Evolutionary conservation across 352 stramenopile species (phyloP).

Genomic region (Pythium folliculosum): DNA sequence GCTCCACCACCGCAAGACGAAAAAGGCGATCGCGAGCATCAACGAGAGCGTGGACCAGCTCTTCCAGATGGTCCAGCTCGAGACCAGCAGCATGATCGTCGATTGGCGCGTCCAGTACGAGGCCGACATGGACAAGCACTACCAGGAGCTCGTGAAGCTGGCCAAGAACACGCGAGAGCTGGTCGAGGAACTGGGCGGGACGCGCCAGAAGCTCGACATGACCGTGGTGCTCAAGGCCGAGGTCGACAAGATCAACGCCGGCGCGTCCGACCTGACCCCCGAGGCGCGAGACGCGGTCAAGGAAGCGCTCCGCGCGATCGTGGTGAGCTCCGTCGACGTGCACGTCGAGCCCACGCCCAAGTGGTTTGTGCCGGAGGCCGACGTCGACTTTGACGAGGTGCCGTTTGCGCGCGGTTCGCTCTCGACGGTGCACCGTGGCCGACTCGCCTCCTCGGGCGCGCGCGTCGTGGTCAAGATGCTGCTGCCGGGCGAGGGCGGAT

Average conservation of each 20-base stretch:
- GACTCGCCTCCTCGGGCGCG: background rate
- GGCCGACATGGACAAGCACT: background rate
- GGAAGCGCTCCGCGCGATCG: background rate
- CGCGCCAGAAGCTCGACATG: background rate
- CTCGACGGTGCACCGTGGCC: background rate
- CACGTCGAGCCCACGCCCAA: background rate
- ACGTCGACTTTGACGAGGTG: background rate
- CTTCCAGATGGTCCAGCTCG: background rate
- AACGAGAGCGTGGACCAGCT: background rate
- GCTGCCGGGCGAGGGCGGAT: background rate
- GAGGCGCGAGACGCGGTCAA: background rate
- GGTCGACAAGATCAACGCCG: slow-evolving; percentile 1
- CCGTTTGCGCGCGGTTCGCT: background rate
- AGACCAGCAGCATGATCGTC: background rate
- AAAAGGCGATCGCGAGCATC: background rate
- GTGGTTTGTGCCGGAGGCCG: background rate
- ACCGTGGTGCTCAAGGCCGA: slow-evolving; percentile 4
- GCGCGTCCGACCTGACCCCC: background rate
- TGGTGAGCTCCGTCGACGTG: background rate
- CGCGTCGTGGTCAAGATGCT: background rate
- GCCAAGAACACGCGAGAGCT: background rate
- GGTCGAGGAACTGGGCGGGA: background rate
- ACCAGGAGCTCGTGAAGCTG: background rate
- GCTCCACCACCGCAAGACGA: slow-evolving; percentile 5
- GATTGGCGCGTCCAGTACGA: background rate